Percentiles rank a stretch among this genome's conserved stretches.
phyloP scores from a whole-genome alignment of 306 rosid genomes.

The Bauhinia variegata region DNA sequence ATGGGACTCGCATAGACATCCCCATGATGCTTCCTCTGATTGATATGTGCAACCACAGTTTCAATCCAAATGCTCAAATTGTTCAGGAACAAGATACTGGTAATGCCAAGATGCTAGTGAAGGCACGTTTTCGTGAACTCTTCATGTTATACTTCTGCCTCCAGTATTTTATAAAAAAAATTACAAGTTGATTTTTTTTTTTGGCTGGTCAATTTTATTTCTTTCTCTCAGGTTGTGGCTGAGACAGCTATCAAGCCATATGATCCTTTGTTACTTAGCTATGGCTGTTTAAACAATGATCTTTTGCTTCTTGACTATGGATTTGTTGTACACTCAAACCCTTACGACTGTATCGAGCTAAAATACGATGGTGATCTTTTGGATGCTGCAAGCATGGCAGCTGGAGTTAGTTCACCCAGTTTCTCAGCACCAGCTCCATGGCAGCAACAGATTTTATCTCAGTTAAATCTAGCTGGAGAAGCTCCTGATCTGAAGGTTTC shows the following conservation, averaged over 20 bases:
- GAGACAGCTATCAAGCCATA: slow-evolving; percentile 64
- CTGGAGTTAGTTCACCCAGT: slow-evolving; percentile 75
- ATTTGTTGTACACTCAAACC: slow-evolving; percentile 78
- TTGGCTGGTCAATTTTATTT: slow-evolving; percentile 31
- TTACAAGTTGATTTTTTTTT: slow-evolving; percentile 19
- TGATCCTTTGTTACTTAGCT: slow-evolving; percentile 68
- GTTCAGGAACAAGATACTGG: slow-evolving; percentile 73
- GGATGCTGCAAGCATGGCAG: slow-evolving; percentile 93
- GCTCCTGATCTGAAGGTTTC: slow-evolving; percentile 79
- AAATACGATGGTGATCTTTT: slow-evolving; percentile 81
- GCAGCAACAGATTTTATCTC: slow-evolving; percentile 70
- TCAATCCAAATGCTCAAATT: slow-evolving; percentile 73
- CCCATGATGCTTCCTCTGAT: slow-evolving; percentile 98
- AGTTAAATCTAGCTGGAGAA: slow-evolving; percentile 77
- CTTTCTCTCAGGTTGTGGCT: slow-evolving; percentile 78
- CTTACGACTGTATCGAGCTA: slow-evolving; percentile 81
- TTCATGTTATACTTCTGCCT: slow-evolving; percentile 6
- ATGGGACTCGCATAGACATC: slow-evolving; percentile 47
- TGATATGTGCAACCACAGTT: slow-evolving; percentile 98
- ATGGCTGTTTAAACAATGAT: slow-evolving; percentile 84
- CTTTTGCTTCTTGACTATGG: slow-evolving; percentile 88
- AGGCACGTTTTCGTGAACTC: slow-evolving; percentile 47
- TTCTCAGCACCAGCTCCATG: slow-evolving; percentile 78
- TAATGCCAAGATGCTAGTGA: slow-evolving; percentile 60
- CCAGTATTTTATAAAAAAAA: slow-evolving; percentile 15